Percentiles rank a stretch among this genome's conserved stretches.
phyloP scores from a whole-genome alignment of 2,329 filamentous ascomycete genomes.

The Fusarium abutilonis region DNA sequence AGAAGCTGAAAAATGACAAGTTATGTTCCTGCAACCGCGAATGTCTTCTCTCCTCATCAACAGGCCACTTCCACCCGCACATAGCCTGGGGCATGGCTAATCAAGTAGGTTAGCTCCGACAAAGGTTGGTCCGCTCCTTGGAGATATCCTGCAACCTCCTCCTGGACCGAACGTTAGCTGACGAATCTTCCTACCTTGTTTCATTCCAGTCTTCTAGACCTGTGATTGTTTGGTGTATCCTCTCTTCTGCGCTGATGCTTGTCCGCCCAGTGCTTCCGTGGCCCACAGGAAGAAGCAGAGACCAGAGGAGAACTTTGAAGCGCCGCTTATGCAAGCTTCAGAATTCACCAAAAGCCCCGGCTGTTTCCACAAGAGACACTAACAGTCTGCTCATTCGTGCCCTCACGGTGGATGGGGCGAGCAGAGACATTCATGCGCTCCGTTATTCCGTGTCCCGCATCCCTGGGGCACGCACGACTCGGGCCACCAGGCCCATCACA shows the following conservation, averaged over 20 bases:
- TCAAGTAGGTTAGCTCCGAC: slow-evolving; percentile 11
- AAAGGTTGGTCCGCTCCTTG: slow-evolving; percentile 27
- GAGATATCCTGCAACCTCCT: slow-evolving; percentile 30
- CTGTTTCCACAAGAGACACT: slow-evolving; percentile 36
- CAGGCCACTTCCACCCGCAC: slow-evolving; percentile 21
- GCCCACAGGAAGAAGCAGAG: slow-evolving; percentile 24
- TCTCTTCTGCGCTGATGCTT: slow-evolving; percentile 13
- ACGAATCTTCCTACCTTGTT: slow-evolving; percentile 32
- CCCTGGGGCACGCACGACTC: slow-evolving; percentile 27
- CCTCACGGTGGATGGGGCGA: slow-evolving; percentile 24
- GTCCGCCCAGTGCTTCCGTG: slow-evolving; percentile 31
- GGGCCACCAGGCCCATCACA: slow-evolving; percentile 10
- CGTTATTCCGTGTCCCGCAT: slow-evolving; percentile 29
- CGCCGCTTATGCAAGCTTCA: slow-evolving; percentile 48
- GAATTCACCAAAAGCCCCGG: slow-evolving; percentile 37
- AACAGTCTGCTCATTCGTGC: slow-evolving; percentile 40
- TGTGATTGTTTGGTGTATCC: slow-evolving; percentile 18
- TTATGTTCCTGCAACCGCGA: slow-evolving; percentile 33
- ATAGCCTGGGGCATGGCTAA: slow-evolving; percentile 17
- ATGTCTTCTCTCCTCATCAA: slow-evolving; percentile 16
- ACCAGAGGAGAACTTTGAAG: slow-evolving; percentile 20
- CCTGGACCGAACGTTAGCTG: slow-evolving; percentile 25
- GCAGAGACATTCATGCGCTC: slow-evolving; percentile 34
- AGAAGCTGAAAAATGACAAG: slow-evolving; percentile 38
- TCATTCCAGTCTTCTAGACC: slow-evolving; percentile 19